Percentiles rank a stretch among this genome's conserved stretches.
Conservation (phyloP, 345 rosid genomes). For the Syzygium oleosum region DNA sequence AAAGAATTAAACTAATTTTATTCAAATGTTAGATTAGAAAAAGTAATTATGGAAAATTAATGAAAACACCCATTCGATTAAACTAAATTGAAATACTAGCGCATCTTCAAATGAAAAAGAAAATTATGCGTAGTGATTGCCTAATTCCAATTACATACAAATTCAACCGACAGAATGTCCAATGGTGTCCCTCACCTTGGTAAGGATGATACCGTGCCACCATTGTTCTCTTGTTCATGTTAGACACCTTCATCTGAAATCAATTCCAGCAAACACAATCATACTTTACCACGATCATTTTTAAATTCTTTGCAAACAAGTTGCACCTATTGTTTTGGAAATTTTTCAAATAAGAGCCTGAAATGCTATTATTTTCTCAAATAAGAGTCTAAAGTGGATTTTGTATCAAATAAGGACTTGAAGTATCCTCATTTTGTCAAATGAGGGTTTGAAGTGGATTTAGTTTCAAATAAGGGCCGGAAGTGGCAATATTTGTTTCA, state of each 20-base stretch:
- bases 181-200: fast-evolving
- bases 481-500: no score
- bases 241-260: neutral
- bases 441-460: no score
- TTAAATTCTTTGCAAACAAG: neutral
- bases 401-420: no score
- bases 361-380: no score
- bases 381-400: no score
- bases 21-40: neutral
- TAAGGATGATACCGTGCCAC: fast-evolving
- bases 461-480: no score
- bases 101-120: neutral
- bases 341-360: no score
- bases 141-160: neutral
- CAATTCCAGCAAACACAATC: neutral
- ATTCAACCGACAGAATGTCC: neutral
- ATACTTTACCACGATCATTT: neutral
- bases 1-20: neutral
- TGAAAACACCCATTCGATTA: neutral
- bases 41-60: neutral
- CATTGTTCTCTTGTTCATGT: neutral
- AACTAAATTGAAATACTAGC: neutral
- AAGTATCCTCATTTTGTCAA: no score
- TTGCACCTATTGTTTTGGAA: neutral
- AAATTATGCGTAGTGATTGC: neutral